Percentiles rank a stretch among this genome's conserved stretches.
These are phyloP conservation scores for Stylosanthes scabra DNA, from an alignment of 331 rosid species.

Conservation along the genomic window DNA sequence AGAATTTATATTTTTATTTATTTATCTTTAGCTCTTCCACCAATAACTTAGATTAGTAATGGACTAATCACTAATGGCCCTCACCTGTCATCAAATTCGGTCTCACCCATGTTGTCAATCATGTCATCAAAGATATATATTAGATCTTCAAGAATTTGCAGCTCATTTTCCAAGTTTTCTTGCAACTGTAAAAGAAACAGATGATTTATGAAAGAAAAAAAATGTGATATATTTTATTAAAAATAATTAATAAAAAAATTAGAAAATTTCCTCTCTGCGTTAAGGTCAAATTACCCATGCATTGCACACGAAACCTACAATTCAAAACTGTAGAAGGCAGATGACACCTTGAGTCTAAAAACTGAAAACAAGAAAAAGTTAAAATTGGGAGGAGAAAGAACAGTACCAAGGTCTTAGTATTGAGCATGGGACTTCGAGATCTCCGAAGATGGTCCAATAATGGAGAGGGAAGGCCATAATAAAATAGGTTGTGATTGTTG, in stretches of 20 bases:
- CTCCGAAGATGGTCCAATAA: conserved; percentile 74
- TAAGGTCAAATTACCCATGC: conserved; percentile 25
- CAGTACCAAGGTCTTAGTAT: conserved; percentile 58
- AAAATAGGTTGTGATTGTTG: conserved; percentile 54
- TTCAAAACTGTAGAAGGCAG: conserved; percentile 1
- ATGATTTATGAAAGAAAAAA: conserved; percentile 12
- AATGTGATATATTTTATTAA: not conserved
- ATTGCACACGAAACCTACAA: conserved; percentile 14
- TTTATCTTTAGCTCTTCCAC: not conserved
- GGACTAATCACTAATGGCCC: too few species aligned
- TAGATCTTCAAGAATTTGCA: conserved; percentile 63
- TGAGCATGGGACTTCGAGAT: conserved; percentile 49
- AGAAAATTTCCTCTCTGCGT: not conserved
- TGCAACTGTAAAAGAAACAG: conserved; percentile 57
- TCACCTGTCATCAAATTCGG: conserved; percentile 65
- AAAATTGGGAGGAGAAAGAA: conserved; percentile 33
- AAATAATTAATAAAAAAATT: too few species aligned
- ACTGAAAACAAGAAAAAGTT: not conserved
- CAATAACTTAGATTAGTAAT: not conserved
- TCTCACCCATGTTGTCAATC: conserved; percentile 65
- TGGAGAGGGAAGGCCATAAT: conserved; percentile 79
- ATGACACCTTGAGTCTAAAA: not conserved
- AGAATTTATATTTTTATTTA: not conserved
- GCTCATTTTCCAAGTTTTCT: conserved; percentile 77
- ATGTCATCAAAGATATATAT: conserved; percentile 50